phyloP scores from a whole-genome alignment of 2,329 filamentous ascomycete species.

The Colletotrichum liaoningense region DNA sequence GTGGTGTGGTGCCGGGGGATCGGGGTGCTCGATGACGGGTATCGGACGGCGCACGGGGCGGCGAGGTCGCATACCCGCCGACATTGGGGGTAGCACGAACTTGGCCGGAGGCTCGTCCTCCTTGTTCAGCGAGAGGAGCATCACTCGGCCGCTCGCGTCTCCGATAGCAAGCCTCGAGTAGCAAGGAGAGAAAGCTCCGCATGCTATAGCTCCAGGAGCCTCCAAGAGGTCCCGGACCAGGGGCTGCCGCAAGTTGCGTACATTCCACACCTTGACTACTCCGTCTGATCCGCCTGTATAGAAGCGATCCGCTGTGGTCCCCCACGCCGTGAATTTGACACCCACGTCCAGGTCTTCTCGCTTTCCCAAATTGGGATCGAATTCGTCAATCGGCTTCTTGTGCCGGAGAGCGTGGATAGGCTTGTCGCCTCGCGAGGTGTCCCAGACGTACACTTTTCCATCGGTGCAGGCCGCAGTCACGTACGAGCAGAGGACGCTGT shows the following conservation, averaged over 20 bases:
- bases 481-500: slow-evolving; percentile 61
- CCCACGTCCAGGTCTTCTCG: slow-evolving; percentile 69
- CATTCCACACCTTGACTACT: slow-evolving; percentile 71
- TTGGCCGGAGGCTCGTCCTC: slow-evolving; percentile 48
- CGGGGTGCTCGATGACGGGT: slow-evolving; percentile 62
- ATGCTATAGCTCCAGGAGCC: slow-evolving; percentile 66
- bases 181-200: slow-evolving; percentile 69
- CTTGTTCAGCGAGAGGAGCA: slow-evolving; percentile 63
- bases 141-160: slow-evolving; percentile 71
- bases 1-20: slow-evolving; percentile 55
- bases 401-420: slow-evolving; percentile 68
- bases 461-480: slow-evolving; percentile 72
- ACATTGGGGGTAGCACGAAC: slow-evolving; percentile 50
- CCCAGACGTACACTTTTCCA: slow-evolving; percentile 72
- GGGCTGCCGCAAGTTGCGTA: slow-evolving; percentile 56
- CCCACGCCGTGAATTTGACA: slow-evolving; percentile 74
- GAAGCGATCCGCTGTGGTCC: slow-evolving; percentile 64
- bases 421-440: slow-evolving; percentile 65
- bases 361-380: slow-evolving; percentile 47
- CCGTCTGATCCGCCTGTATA: slow-evolving; percentile 75
- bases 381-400: slow-evolving; percentile 55
- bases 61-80: slow-evolving; percentile 34
- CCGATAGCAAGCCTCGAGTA: slow-evolving; percentile 66
- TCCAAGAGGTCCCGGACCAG: slow-evolving; percentile 66
- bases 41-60: slow-evolving; percentile 57